Conservation (phyloP, 169 alveolate genomes). For the Miamiensis avidus region DNA sequence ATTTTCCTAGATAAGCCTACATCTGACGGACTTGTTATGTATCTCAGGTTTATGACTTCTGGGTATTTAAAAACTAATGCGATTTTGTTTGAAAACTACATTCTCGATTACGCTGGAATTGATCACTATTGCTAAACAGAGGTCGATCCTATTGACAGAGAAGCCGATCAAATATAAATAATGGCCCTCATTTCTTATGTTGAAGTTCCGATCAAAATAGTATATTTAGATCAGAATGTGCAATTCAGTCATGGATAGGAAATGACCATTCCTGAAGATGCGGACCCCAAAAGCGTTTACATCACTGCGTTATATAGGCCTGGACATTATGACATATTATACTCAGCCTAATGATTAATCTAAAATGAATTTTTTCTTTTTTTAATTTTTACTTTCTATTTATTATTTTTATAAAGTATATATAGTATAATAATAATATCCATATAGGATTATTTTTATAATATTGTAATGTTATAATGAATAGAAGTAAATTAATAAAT, state of each 20-base stretch:
- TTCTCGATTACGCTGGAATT: slow-evolving; percentile 44
- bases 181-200: slow-evolving; percentile 56
- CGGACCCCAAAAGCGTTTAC: slow-evolving; percentile 35
- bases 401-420: too few species aligned
- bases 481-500: too few species aligned
- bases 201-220: slow-evolving; percentile 57
- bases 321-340: slow-evolving; percentile 74
- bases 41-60: slow-evolving; percentile 59
- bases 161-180: slow-evolving; percentile 63
- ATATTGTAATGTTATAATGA: too few species aligned
- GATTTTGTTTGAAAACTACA: slow-evolving; percentile 57
- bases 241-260: slow-evolving; percentile 23
- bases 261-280: slow-evolving; percentile 57
- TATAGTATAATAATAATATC: too few species aligned
- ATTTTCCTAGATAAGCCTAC: slow-evolving; percentile 53
- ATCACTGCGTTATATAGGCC: slow-evolving; percentile 61
- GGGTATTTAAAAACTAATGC: slow-evolving; percentile 61
- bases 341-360: too few species aligned
- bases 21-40: slow-evolving; percentile 58
- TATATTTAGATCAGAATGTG: slow-evolving; percentile 44
- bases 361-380: too few species aligned
- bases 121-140: slow-evolving; percentile 57
- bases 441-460: too few species aligned
- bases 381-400: too few species aligned
- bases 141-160: slow-evolving; percentile 65